phyloP scores from a whole-genome alignment of 139 green algal genomes.

The Chlamydomonas asymmetrica region DNA sequence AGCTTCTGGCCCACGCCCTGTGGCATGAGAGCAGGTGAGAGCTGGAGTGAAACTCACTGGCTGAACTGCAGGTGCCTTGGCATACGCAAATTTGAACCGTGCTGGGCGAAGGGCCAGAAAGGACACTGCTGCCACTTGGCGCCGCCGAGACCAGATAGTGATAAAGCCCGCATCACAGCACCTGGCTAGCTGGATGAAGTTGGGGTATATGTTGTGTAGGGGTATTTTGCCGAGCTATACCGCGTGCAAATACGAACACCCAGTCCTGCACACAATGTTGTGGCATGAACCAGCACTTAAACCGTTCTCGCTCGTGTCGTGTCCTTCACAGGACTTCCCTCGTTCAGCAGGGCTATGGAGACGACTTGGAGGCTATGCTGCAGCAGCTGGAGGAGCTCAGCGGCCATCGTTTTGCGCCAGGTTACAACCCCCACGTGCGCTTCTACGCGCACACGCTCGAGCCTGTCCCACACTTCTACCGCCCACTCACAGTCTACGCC shows the following conservation, averaged over 20 bases:
- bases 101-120: background rate
- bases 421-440: conserved; percentile 13
- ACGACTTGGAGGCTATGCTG: background rate
- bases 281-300: background rate
- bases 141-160: background rate
- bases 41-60: background rate
- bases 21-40: conserved; percentile 28
- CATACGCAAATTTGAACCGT: background rate
- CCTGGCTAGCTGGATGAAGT: background rate
- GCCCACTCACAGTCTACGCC: conserved; percentile 26
- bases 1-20: conserved; percentile 39
- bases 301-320: background rate
- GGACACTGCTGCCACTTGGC: background rate
- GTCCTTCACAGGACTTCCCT: background rate
- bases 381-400: conserved; percentile 22
- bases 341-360: background rate
- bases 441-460: conserved; percentile 39
- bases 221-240: too few relatives aligned
- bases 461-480: conserved; percentile 42
- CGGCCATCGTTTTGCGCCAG: background rate
- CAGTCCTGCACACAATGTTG: background rate
- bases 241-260: too few relatives aligned
- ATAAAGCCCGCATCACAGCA: background rate
- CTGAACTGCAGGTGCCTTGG: background rate
- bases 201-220: too few relatives aligned